A percentile compares a stretch with the other conserved stretches of the same genome.
These are phyloP conservation scores for Pezicula carpinea DNA, from an alignment of 2,329 filamentous ascomycete genomes.

Conservation along the genomic window DNA sequence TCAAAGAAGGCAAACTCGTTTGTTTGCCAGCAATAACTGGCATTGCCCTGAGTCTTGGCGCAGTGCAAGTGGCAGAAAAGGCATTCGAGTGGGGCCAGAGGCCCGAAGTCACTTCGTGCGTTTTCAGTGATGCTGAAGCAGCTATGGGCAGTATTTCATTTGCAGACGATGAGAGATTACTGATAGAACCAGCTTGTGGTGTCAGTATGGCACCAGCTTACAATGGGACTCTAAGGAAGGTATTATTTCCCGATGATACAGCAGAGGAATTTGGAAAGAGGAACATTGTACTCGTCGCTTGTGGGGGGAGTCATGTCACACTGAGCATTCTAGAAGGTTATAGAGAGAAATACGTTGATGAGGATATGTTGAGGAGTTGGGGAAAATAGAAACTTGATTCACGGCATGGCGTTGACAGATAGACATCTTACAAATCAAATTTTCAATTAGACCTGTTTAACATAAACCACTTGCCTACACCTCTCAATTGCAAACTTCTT, in stretches of 20 bases:
- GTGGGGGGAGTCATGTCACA: constrained; percentile 69
- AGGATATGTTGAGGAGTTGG: constrained; percentile 4
- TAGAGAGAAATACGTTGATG: constrained; percentile 36
- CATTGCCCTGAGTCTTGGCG: constrained; percentile 70
- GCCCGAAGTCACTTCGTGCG: constrained; percentile 51
- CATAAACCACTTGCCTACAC: constrained; percentile 36
- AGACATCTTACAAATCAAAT: no score
- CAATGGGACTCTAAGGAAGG: constrained; percentile 54
- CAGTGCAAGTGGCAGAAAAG: constrained; percentile 62
- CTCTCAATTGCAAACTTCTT: constrained; percentile 28
- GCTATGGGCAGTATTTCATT: constrained; percentile 72
- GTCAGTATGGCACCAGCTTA: constrained; percentile 71
- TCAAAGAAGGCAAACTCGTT: constrained; percentile 52
- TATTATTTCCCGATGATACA: constrained; percentile 47
- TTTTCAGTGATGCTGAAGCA: constrained; percentile 72
- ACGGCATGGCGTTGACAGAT: no score
- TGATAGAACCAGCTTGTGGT: constrained; percentile 84
- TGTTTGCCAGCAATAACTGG: constrained; percentile 69
- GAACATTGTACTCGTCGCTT: constrained; percentile 80
- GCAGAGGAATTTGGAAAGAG: constrained; percentile 58
- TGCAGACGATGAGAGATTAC: constrained; percentile 73
- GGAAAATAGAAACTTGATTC: not conserved
- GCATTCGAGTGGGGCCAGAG: constrained; percentile 60
- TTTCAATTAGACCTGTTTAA: constrained; percentile 1
- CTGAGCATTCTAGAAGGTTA: constrained; percentile 57